Percentiles rank a stretch among this genome's conserved stretches.
These are phyloP conservation scores for Porcisia hertigi DNA, from an alignment of 208 protist species.

Conservation along the genomic window DNA sequence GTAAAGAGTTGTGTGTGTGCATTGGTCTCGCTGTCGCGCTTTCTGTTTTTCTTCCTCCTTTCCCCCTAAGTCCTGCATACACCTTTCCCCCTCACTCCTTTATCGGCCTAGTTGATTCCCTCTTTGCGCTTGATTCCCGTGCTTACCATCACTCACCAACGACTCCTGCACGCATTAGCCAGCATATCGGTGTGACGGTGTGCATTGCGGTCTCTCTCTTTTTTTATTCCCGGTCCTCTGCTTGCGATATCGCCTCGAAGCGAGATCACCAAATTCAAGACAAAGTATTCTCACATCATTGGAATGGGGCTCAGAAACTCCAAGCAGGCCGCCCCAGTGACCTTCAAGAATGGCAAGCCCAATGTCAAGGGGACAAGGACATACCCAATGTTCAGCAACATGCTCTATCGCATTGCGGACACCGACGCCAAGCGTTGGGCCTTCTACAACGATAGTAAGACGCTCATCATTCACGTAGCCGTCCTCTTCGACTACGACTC, in stretches of 20 bases:
- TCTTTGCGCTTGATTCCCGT: too few relatives aligned
- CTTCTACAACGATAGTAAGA: slow-evolving; percentile 82
- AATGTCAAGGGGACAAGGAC: slow-evolving; percentile 44
- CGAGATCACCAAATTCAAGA: background rate
- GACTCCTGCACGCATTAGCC: background rate
- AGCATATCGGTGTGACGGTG: background rate
- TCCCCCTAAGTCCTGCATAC: background rate
- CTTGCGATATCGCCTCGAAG: background rate
- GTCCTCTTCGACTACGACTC: slow-evolving; percentile 87
- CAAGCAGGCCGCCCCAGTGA: slow-evolving; percentile 17
- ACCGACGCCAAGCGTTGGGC: slow-evolving; percentile 53
- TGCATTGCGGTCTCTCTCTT: slow-evolving; percentile 4
- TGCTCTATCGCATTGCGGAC: slow-evolving; percentile 72
- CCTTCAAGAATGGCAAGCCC: slow-evolving; percentile 67
- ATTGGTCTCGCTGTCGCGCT: background rate
- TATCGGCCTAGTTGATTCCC: too few relatives aligned
- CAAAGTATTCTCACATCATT: too few relatives aligned
- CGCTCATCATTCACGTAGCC: slow-evolving; percentile 75
- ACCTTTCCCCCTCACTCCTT: background rate
- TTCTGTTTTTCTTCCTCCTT: background rate
- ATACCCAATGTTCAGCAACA: slow-evolving; percentile 77
- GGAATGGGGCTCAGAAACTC: slow-evolving; percentile 43
- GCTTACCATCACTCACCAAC: background rate
- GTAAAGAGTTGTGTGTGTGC: background rate
- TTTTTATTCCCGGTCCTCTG: background rate